These are phyloP conservation scores for Hypoxylon rickii DNA, from an alignment of 495 filamentous ascomycete species.

Conservation along the genomic window DNA sequence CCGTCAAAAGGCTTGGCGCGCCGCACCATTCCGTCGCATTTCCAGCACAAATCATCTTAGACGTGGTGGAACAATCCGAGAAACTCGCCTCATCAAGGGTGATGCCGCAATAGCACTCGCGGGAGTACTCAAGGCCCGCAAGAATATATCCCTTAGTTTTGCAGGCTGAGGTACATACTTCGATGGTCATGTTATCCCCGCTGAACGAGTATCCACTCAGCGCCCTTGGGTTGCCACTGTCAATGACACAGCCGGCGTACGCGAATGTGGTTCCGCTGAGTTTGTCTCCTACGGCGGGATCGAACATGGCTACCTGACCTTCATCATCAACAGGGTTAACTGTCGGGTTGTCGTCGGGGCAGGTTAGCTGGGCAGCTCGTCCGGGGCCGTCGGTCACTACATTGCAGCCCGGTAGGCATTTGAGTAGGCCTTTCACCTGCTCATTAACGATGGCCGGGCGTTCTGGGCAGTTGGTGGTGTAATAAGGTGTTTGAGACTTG, in stretches of 20 bases:
- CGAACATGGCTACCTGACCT: conserved; percentile 12
- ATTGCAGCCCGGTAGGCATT: conserved; percentile 57
- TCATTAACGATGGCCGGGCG: conserved; percentile 40
- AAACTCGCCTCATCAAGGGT: conserved; percentile 16
- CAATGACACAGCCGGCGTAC: conserved; percentile 57
- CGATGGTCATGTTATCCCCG: conserved; percentile 41
- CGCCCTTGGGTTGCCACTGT: conserved; percentile 34
- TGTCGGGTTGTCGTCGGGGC: conserved; percentile 14
- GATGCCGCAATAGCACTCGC: conserved; percentile 40
- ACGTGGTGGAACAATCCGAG: conserved; percentile 28
- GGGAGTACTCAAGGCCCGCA: conserved; percentile 48
- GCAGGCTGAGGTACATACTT: conserved; percentile 46
- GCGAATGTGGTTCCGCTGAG: conserved; percentile 16
- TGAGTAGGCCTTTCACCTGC: conserved; percentile 37
- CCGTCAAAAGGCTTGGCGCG: conserved; percentile 41
- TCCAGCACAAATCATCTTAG: conserved; percentile 40
- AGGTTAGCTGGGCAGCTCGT: conserved; percentile 20
- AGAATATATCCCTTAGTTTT: conserved; percentile 36
- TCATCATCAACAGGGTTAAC: conserved; percentile 6
- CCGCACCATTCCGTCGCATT: conserved; percentile 50
- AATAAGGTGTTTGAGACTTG: conserved; percentile 49
- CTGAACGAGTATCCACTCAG: conserved; percentile 1
- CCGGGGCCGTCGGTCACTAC: conserved; percentile 49
- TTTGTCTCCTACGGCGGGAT: conserved; percentile 12
- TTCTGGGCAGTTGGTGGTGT: conserved; percentile 44